Conservation (phyloP, 108 stramenopile genomes). For the Epithemia pelagica region DNA sequence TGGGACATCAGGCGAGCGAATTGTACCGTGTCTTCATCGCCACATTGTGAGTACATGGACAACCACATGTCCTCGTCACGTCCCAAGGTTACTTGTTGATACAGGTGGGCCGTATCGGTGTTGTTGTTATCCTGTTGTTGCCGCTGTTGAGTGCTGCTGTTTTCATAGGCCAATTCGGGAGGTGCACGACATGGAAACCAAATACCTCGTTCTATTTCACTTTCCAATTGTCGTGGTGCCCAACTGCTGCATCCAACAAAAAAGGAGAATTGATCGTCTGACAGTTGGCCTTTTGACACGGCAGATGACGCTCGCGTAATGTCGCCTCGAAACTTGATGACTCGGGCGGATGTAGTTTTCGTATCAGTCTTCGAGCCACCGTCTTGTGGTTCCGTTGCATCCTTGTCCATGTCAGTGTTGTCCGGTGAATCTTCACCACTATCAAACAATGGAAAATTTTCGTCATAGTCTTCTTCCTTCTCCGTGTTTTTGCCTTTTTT, state of each 20-base stretch:
- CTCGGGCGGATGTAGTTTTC: constrained; percentile 30
- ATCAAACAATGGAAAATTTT: no score
- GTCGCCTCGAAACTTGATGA: constrained; percentile 61
- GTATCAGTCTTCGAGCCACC: constrained; percentile 8
- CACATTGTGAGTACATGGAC: constrained; percentile 73
- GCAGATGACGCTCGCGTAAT: constrained; percentile 56
- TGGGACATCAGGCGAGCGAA: constrained; percentile 51
- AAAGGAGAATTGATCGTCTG: constrained; percentile 66
- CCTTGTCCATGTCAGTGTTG: neutral
- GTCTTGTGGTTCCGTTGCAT: neutral
- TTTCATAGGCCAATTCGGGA: constrained; percentile 48
- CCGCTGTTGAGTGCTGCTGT: neutral
- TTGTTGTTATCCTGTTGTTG: constrained; percentile 5
- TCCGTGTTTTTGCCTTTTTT: no score
- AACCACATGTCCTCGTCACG: constrained; percentile 71
- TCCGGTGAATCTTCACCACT: neutral
- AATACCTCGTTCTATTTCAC: constrained; percentile 70
- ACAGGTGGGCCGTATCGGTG: neutral
- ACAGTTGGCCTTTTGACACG: constrained; percentile 41
- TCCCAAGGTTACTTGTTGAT: constrained; percentile 18
- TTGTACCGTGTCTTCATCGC: constrained; percentile 60
- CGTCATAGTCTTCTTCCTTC: constrained; percentile 18
- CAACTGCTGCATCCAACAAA: constrained; percentile 73
- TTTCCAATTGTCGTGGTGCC: constrained; percentile 65
- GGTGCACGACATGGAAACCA: constrained; percentile 74